Conservation (phyloP, 2,329 filamentous ascomycete species). For the Albifimbria verrucaria region DNA sequence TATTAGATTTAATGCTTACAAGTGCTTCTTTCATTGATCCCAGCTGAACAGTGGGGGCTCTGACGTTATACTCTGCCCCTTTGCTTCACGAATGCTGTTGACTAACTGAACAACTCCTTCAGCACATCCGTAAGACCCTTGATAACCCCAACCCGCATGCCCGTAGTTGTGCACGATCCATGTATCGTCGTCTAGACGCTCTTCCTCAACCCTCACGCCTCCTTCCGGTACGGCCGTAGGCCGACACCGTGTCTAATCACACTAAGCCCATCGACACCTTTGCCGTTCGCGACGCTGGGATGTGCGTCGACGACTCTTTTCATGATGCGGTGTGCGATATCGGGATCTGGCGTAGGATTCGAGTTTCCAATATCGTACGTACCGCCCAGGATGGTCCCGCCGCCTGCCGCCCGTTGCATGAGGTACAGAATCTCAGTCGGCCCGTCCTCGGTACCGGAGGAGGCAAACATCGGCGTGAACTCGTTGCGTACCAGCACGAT, state of each 20-base stretch:
- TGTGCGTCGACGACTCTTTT: conserved; percentile 64
- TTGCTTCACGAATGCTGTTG: conserved; percentile 47
- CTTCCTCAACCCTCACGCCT: conserved; percentile 70
- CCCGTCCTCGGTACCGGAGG: conserved; percentile 71
- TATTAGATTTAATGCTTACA: no score
- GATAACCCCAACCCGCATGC: conserved; percentile 75
- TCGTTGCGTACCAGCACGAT: conserved; percentile 81
- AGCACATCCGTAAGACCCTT: conserved; percentile 68
- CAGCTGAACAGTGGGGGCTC: conserved; percentile 27
- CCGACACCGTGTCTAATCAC: conserved; percentile 82
- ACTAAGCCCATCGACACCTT: conserved; percentile 69
- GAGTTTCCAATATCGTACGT: conserved; percentile 77
- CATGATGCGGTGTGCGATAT: conserved; percentile 81
- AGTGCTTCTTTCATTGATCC: no score
- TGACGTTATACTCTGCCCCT: conserved; percentile 21
- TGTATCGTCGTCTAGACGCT: conserved; percentile 45
- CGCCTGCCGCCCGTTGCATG: conserved; percentile 77
- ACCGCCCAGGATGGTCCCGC: conserved; percentile 83
- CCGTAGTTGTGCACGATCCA: conserved; percentile 80
- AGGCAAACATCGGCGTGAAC: conserved; percentile 64
- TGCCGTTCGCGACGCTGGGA: conserved; percentile 60
- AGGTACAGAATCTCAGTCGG: conserved; percentile 71
- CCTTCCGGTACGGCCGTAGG: conserved; percentile 70
- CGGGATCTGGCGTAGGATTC: conserved; percentile 75
- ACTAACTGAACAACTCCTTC: conserved; percentile 65